Percentiles rank a stretch among this genome's conserved stretches.
These are phyloP conservation scores for Triangularia verruculosa DNA, from an alignment of 2,329 filamentous ascomycete species.

Conservation along the genomic window DNA sequence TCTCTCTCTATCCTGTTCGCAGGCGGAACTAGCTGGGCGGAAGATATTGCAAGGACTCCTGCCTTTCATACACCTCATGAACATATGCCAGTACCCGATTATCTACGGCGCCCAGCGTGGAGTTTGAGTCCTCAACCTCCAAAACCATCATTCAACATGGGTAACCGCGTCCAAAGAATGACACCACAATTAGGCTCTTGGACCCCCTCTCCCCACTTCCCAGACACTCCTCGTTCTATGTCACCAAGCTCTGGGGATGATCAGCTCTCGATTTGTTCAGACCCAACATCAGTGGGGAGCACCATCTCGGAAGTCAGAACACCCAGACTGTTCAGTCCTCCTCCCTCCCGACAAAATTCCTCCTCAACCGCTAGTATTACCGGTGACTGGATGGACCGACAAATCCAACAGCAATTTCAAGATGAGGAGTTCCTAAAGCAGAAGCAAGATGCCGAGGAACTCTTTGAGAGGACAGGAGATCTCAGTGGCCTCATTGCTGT, in stretches of 20 bases:
- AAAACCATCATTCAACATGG: background rate
- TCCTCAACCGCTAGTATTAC: background rate
- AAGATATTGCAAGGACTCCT: background rate
- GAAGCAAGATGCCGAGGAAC: background rate
- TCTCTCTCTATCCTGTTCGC: slow-evolving; percentile 9
- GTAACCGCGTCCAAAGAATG: background rate
- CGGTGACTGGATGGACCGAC: background rate
- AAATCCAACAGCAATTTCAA: background rate
- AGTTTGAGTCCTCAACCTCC: background rate
- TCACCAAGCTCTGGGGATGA: background rate
- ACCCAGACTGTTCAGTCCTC: background rate
- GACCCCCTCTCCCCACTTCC: background rate
- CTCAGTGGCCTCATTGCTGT: slow-evolving; percentile 13
- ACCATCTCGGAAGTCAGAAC: slow-evolving; percentile 2
- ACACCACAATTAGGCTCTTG: background rate
- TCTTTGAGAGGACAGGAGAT: slow-evolving; percentile 14
- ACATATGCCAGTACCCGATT: background rate
- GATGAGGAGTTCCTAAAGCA: background rate
- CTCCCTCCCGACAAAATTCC: background rate
- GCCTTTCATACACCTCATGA: background rate
- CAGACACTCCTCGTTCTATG: background rate
- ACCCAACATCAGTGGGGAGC: background rate
- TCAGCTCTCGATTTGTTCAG: slow-evolving; percentile 2
- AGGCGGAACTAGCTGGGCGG: slow-evolving; percentile 16
- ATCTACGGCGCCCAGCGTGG: background rate